These are phyloP conservation scores for Aureobasidium melanogenum DNA, from an alignment of 2,329 filamentous ascomycete genomes.

Conservation along the genomic window DNA sequence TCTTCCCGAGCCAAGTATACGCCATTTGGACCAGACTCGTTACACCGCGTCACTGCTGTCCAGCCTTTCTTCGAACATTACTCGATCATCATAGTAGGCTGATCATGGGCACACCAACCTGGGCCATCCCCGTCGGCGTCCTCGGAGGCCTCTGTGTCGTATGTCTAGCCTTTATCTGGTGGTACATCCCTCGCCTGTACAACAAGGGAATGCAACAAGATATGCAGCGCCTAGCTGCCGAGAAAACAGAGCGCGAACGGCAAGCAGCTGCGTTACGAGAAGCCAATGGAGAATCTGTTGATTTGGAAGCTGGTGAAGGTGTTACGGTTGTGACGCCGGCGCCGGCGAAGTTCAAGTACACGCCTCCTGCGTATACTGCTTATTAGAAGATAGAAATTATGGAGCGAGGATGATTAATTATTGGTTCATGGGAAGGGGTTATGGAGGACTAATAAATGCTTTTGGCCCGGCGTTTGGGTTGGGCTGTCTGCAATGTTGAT, in stretches of 20 bases:
- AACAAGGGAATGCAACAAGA: constrained; percentile 18
- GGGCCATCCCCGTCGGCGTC: constrained; percentile 22
- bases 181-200: constrained; percentile 22
- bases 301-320: neutral
- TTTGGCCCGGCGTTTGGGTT: too few relatives aligned
- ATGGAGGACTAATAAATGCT: neutral
- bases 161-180: constrained; percentile 21
- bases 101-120: constrained; percentile 17
- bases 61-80: neutral
- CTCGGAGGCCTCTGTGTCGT: constrained; percentile 18
- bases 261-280: neutral
- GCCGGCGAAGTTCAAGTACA: constrained; percentile 11
- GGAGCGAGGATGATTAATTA: too few relatives aligned
- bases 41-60: neutral
- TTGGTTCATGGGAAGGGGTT: neutral
- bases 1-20: neutral
- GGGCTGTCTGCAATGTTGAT: too few relatives aligned
- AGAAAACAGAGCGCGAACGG: neutral
- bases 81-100: neutral
- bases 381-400: neutral
- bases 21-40: neutral
- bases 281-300: neutral
- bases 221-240: constrained; percentile 14
- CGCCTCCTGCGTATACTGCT: constrained; percentile 10
- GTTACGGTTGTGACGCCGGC: neutral